These are phyloP conservation scores for Tolypocladium sp. DNA, from an alignment of 2,329 filamentous ascomycete species.

Conservation along the genomic window DNA sequence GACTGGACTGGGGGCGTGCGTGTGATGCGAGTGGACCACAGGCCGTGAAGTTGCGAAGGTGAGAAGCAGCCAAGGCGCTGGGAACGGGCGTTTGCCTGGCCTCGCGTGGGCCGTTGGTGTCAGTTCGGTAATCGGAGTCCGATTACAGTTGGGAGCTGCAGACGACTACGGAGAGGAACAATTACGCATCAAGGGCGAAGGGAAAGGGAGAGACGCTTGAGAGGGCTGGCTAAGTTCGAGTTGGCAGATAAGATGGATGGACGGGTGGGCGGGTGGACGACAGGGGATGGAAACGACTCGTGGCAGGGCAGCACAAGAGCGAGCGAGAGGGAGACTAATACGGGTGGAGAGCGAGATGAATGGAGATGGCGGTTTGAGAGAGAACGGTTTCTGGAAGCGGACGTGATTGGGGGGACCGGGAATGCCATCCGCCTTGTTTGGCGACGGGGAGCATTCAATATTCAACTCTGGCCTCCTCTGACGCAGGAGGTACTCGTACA, in stretches of 20 bases:
- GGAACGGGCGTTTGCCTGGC: constrained; percentile 11
- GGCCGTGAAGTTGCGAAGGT: neutral
- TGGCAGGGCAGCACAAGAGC: neutral
- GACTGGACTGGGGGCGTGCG: constrained; percentile 7
- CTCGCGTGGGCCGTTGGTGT: constrained; percentile 10
- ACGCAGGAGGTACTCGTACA: neutral
- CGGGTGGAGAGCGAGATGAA: neutral
- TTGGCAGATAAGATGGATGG: neutral
- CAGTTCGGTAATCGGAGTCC: constrained; percentile 8
- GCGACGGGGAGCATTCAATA: neutral
- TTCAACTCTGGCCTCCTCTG: neutral
- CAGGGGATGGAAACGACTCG: constrained; percentile 2
- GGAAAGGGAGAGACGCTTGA: neutral
- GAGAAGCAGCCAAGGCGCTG: neutral
- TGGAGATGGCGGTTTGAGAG: neutral
- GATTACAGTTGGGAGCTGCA: neutral
- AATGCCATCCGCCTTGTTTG: neutral
- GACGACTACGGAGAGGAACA: neutral
- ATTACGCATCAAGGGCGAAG: neutral
- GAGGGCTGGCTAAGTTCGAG: neutral
- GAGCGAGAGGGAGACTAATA: neutral
- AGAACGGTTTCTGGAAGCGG: neutral
- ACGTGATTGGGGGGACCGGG: constrained; percentile 1
- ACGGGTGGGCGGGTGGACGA: neutral
- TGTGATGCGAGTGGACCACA: constrained; percentile 6